Conservation (phyloP, 129 eudicot genomes). For the sunflower (Helianthus annuus) region HanXRQr2.0-SUNRISE NC_035436.2:82423203-82423702, state of each 20-base stretch:
- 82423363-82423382: not conserved
- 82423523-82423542: conserved; percentile 81
- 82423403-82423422: conserved; percentile 25
- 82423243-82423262: too few relatives aligned
- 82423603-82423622: not conserved
- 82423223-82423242: too few relatives aligned
- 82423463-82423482: conserved; percentile 66
- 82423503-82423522: conserved; percentile 95
- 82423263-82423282: not conserved
- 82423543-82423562: conserved; percentile 92
- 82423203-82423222: too few relatives aligned
- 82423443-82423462: conserved; percentile 56
- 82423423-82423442: conserved; percentile 49
- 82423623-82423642: too few relatives aligned
- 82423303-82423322: too few relatives aligned
- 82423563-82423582: conserved; percentile 19
- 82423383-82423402: conserved; percentile 12
- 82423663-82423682: too few relatives aligned
- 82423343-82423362: not conserved
- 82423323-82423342: not conserved
- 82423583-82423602: not conserved
- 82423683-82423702: too few relatives aligned
- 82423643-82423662: too few relatives aligned
- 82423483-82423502: conserved; percentile 99
- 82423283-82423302: not conserved